Evolutionary conservation across 2,329 filamentous ascomycete genomes (phyloP).

Genomic region (Hypoxylon sp.): DNA sequence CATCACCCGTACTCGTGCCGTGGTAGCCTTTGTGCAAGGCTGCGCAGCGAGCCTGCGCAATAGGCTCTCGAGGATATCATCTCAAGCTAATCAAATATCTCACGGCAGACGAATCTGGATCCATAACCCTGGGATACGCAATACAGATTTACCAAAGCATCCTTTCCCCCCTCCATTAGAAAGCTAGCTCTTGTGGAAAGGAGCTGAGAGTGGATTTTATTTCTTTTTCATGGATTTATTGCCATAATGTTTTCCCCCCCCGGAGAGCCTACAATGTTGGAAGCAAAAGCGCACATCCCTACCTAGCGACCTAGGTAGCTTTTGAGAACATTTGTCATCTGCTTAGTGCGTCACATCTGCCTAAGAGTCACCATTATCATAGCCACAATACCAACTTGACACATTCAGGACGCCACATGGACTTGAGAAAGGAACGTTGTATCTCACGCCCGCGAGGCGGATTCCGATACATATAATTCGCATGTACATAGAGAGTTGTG

Average conservation of each 20-base stretch:
- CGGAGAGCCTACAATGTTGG: not conserved
- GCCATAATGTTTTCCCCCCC: too few species aligned
- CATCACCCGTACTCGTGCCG: conserved; percentile 41
- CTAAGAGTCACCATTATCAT: conserved; percentile 24
- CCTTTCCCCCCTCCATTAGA: conserved; percentile 2
- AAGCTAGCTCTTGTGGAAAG: conserved; percentile 9
- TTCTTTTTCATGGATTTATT: conserved; percentile 8
- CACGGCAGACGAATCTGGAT: conserved; percentile 39
- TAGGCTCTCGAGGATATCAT: conserved; percentile 27
- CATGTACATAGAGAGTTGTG: conserved; percentile 19
- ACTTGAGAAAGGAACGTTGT: conserved; percentile 12
- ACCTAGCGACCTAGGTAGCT: not conserved
- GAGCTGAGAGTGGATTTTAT: conserved; percentile 8
- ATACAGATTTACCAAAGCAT: conserved; percentile 24
- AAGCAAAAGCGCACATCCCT: conserved; percentile 13
- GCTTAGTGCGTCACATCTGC: conserved; percentile 28
- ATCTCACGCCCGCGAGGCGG: conserved; percentile 6
- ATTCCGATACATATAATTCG: not conserved
- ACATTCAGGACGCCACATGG: conserved; percentile 22
- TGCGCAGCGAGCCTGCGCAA: conserved; percentile 35
- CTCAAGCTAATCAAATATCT: conserved; percentile 36
- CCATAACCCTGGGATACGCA: conserved; percentile 38
- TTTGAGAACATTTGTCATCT: conserved; percentile 14
- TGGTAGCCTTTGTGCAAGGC: conserved; percentile 37
- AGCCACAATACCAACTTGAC: conserved; percentile 22